Base-by-base conservation (phyloP, 768 basidiomycete species). In the Suillus decipiens region DNA sequence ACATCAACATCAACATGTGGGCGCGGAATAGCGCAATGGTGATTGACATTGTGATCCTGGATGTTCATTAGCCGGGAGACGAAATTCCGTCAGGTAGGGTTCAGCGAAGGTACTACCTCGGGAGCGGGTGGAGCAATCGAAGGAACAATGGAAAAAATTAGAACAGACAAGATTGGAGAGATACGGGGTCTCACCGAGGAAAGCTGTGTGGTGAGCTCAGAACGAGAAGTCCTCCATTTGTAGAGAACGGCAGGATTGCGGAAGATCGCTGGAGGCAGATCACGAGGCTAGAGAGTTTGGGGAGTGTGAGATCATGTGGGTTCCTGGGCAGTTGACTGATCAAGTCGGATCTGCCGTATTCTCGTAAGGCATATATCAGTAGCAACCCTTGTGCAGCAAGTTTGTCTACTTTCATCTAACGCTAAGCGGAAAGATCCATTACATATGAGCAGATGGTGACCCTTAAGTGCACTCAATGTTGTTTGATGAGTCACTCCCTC, bases 271-370 rank as follows among this genome's bases (percentile, higher is more conserved):
- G 54, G 8, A 42, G 15, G 50, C 12, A 42, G 51, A 45, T 61
- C 55, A 55, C 36, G 31, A 64, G 71, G 71, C 60, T 73, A 74
- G 71, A 64, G 68, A 62, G 57, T 42, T 50, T 62, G 61, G 11
- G 66, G 64, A 54, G 33, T 43, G 36, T 39, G 37, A 37, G 36
- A 37, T 11, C 12, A 10, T 39, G 37, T 39, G 28, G 70, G 75
- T 72, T 73, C 74, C 75, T 75, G 74, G 71, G 2, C 70, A 71
- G 72, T 67, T 73, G 72, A 66, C 69, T 72, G 74, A 74, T 76
- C 74, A 72, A 75, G 73, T 72, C 65, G 69, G 75, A 75, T 75
- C 74, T 75, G 71, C 74, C 75, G 75, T 75, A 69, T 28, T 75
- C 70, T 61, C 74, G 74, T 75, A 75, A 75, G 36, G 22, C 43